Evolutionary conservation across 345 rosid genomes (phyloP).

Genomic region (Gossypium arboreum): DNA sequence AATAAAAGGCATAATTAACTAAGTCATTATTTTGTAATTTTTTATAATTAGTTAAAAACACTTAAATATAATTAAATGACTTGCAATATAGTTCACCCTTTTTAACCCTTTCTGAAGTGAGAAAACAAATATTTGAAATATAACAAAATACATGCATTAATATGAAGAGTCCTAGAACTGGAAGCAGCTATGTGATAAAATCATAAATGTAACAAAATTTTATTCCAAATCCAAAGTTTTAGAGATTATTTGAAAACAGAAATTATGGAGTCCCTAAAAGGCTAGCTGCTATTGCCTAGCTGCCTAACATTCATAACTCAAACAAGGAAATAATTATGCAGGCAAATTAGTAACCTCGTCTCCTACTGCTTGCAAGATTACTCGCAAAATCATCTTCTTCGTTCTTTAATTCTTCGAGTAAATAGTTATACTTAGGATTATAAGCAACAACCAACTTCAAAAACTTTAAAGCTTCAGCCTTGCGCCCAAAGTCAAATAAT

Average conservation of each 20-base stretch:
- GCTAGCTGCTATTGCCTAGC: too few relatives aligned
- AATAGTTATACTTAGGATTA: constrained; percentile 42
- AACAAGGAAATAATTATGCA: neutral
- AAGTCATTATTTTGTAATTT: too few relatives aligned
- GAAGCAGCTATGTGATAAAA: neutral
- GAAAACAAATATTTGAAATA: too few relatives aligned
- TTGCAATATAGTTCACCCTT: too few relatives aligned
- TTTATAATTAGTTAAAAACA: too few relatives aligned
- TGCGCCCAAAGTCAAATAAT: constrained; percentile 50
- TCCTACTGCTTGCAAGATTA: constrained; percentile 45
- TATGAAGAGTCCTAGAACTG: neutral
- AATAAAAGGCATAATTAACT: too few relatives aligned
- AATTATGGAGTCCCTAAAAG: neutral
- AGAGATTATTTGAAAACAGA: neutral
- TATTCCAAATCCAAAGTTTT: neutral
- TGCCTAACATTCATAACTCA: too few relatives aligned
- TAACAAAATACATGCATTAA: neutral
- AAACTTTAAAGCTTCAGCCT: constrained; percentile 64
- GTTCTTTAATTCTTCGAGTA: constrained; percentile 60
- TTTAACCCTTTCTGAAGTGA: too few relatives aligned
- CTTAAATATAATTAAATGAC: too few relatives aligned
- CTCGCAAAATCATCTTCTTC: constrained; percentile 34
- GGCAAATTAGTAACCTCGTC: constrained; percentile 38
- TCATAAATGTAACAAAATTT: neutral
- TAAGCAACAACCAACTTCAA: constrained; percentile 61